A percentile compares a stretch with the other conserved stretches of the same genome.
Evolutionary conservation across 2,329 filamentous ascomycete genomes (phyloP).

Genomic region (Lachnellula occidentalis): DNA sequence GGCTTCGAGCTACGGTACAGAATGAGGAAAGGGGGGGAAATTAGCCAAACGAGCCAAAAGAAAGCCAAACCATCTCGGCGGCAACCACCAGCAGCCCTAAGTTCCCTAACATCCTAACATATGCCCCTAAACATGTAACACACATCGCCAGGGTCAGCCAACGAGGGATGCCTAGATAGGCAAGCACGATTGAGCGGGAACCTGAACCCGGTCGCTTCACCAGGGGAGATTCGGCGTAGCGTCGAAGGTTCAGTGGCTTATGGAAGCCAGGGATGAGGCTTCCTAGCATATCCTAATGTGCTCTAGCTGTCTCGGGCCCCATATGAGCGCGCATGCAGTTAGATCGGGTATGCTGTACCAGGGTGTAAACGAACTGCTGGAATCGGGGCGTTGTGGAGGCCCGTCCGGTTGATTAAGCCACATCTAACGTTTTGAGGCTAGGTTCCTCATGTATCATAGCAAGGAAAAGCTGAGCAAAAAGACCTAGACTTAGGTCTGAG

Average conservation of each 20-base stretch:
- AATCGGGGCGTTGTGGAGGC: background rate
- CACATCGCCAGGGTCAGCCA: background rate
- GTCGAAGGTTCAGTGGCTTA: conserved; percentile 4
- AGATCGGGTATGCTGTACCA: background rate
- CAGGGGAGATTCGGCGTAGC: background rate
- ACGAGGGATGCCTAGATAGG: background rate
- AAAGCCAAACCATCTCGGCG: background rate
- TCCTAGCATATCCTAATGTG: background rate
- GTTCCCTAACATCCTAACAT: no score
- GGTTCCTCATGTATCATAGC: conserved; percentile 4
- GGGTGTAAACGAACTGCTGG: conserved; percentile 17
- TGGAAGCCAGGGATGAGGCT: conserved; percentile 11
- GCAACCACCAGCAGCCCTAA: background rate
- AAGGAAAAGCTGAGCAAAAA: background rate
- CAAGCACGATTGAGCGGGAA: background rate
- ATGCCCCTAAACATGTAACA: background rate
- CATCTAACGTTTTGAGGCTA: background rate
- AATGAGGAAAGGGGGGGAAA: background rate
- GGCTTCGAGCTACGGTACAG: no score
- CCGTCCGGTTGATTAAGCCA: background rate
- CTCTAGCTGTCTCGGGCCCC: background rate
- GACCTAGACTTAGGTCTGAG: background rate
- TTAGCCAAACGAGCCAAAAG: conserved; percentile 1
- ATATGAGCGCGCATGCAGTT: background rate
- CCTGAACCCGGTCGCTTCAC: background rate